phyloP scores from a whole-genome alignment of 306 rosid species.

The Abrus pulchellus region DNA sequence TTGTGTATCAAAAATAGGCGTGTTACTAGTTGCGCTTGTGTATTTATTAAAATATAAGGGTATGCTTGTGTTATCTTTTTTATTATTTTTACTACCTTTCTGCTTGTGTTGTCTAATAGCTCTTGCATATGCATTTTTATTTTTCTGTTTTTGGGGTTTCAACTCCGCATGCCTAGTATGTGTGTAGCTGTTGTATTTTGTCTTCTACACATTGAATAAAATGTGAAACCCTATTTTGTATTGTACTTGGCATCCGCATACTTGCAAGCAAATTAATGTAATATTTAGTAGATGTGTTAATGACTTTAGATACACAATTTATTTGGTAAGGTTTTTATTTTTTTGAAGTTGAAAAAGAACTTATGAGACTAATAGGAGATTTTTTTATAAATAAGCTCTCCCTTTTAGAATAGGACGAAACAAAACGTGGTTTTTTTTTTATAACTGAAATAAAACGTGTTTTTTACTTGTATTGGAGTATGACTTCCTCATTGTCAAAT shows the following conservation, averaged over 20 bases:
- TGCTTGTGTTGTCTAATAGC: background rate
- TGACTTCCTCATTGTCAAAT: no score
- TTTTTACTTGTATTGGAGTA: no score
- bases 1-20: conserved; percentile 19
- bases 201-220: conserved; percentile 55
- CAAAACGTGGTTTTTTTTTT: no score
- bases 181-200: conserved; percentile 41
- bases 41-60: background rate
- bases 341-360: no score
- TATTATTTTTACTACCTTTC: background rate
- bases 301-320: no score
- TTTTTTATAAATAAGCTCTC: no score
- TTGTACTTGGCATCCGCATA: background rate
- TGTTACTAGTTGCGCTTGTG: conserved; percentile 14
- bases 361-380: no score
- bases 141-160: conserved; percentile 32
- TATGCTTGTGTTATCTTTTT: conserved; percentile 35
- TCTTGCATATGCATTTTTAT: conserved; percentile 13
- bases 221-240: conserved; percentile 46
- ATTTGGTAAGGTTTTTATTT: no score
- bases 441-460: no score
- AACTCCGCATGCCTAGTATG: conserved; percentile 13
- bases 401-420: no score
- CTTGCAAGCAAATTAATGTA: background rate
- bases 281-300: no score